These are phyloP conservation scores for Sporisorium scitamineum DNA, from an alignment of 1,284 basidiomycete genomes.

Conservation along the genomic window DNA sequence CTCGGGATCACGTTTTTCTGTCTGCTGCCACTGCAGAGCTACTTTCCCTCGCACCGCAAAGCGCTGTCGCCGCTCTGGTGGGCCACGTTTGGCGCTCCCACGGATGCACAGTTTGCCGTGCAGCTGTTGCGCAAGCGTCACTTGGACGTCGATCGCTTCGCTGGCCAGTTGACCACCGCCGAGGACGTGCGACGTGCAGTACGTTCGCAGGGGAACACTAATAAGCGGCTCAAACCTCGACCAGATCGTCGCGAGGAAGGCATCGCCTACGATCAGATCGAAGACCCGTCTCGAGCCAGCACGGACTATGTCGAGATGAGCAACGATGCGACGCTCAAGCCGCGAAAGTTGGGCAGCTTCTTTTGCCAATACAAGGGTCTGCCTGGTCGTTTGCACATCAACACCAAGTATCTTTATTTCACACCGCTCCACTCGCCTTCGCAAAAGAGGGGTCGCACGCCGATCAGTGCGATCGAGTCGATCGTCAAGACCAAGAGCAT, in stretches of 20 bases:
- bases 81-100: constrained; percentile 66
- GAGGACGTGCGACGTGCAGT: constrained; percentile 43
- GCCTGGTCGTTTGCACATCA: constrained; percentile 65
- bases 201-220: constrained; percentile 1
- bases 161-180: constrained; percentile 23
- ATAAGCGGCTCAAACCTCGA: constrained; percentile 29
- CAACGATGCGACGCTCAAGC: constrained; percentile 47
- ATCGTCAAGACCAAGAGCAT: constrained; percentile 66
- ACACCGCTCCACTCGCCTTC: constrained; percentile 60
- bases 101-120: constrained; percentile 67
- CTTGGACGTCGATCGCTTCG: constrained; percentile 40
- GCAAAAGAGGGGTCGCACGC: constrained; percentile 54
- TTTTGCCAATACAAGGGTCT: constrained; percentile 67
- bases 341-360: constrained; percentile 65
- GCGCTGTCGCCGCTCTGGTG: constrained; percentile 67
- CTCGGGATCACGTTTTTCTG: constrained; percentile 65
- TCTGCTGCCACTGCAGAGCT: constrained; percentile 64
- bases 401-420: constrained; percentile 63
- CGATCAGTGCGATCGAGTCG: constrained; percentile 57
- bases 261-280: constrained; percentile 44
- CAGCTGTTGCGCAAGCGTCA: constrained; percentile 65
- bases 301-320: constrained; percentile 48
- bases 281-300: constrained; percentile 40
- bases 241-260: constrained; percentile 46
- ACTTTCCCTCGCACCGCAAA: constrained; percentile 68